Evolutionary conservation across 2,329 filamentous ascomycete species (phyloP).

Genomic region (Ceratocystis diversiconidia): DNA sequence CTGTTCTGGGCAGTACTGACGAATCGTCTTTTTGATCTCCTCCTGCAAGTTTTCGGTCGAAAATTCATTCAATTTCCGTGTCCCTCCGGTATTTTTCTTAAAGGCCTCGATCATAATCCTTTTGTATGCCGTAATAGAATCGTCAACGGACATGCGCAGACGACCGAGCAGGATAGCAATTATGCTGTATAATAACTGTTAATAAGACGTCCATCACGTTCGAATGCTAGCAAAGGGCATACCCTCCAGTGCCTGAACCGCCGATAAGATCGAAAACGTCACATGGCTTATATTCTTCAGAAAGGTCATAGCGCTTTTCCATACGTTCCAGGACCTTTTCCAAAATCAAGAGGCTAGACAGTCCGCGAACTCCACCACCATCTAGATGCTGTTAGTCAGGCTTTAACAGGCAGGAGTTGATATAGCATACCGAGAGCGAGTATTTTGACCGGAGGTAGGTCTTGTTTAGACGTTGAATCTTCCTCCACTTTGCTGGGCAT

Average conservation of each 20-base stretch:
- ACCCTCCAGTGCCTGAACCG: conserved; percentile 25
- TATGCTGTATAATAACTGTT: not conserved
- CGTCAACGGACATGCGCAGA: not conserved
- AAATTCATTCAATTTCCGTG: too few species aligned
- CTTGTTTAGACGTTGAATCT: too few species aligned
- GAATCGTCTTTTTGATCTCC: not conserved
- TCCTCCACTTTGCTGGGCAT: too few species aligned
- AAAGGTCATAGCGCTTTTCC: conserved; percentile 10
- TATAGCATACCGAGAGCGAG: too few species aligned
- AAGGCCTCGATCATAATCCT: too few species aligned
- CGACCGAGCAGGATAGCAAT: not conserved
- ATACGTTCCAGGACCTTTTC: conserved; percentile 22
- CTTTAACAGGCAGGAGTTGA: too few species aligned
- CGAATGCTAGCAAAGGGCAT: not conserved
- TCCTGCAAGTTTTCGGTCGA: not conserved
- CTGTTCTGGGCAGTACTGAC: not conserved
- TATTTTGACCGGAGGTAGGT: too few species aligned
- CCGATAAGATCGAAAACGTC: conserved; percentile 24
- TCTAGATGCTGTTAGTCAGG: conserved; percentile 11
- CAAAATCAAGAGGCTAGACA: conserved; percentile 23
- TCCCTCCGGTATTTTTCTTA: too few species aligned
- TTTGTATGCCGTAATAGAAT: not conserved
- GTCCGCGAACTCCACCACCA: conserved; percentile 22
- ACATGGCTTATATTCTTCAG: conserved; percentile 21
- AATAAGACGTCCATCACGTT: too few species aligned